Base-by-base conservation (phyloP, 345 rosid species). In the Kandelia obovata region DNA sequence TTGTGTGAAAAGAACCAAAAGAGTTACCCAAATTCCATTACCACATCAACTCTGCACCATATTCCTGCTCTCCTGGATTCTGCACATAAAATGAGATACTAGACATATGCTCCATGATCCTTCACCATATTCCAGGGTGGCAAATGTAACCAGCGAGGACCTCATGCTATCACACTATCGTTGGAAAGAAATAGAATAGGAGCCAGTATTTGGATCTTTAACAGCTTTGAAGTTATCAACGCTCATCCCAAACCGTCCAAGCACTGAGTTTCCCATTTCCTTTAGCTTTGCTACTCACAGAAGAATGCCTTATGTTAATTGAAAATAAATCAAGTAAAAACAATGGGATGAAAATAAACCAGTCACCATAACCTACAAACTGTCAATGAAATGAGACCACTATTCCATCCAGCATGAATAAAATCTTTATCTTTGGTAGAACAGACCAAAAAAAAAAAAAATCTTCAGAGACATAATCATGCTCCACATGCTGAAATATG, bases 191-290 rank as follows among this genome's bases (percentile, higher is more conserved):
- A 91, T 26, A n/a, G 97, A 92, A 79, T 89, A 95, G 9, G 97
- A 84, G 43, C 98, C 96, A 19, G 91, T 88, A 78, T 90, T 95
- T 62, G 99, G 98, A 83, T 95, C 98, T 82, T 95, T 82, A 64
- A 92, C 92, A 68, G 97, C 87, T 80, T 95, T 88, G 87, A 95
- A 92, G 84, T 95, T 89, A 83, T 95, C 99, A 10, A 85, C 64
- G 35, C 94, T 92, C 98, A 92, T 90, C 68, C 98, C 99, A 77
- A 90, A 89, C 3, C 87, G 85, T 57, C 96, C 98, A 69, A 95
- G 80, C 66, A 92, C 52, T 5, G 90, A 84, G 81, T 95, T 88
- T 28, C 98, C 98, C 86, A 92, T 75, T n/a, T 92, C 98, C 76
- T 95, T 95, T 65, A 92, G 83, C 79, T 95, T 95, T 46, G 72